Conservation (phyloP, 2,329 filamentous ascomycete species). For the Diaporthe destruens region DNA sequence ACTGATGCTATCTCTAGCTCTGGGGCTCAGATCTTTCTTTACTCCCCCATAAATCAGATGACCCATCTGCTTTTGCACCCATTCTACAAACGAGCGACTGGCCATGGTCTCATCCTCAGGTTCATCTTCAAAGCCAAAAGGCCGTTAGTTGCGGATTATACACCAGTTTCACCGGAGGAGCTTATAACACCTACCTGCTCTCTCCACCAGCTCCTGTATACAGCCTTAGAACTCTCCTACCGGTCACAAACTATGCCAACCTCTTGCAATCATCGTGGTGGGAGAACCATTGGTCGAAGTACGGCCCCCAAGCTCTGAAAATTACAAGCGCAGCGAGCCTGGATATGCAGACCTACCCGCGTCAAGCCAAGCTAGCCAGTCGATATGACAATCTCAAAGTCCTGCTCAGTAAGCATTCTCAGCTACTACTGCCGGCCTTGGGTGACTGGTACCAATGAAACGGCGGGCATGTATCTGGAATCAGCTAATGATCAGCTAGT, state of each 20-base stretch:
- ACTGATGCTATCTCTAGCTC: background rate
- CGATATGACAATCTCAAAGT: background rate
- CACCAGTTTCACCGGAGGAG: background rate
- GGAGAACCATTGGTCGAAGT: background rate
- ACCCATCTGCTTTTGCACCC: background rate
- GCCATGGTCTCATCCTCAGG: conserved; percentile 9
- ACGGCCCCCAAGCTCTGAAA: background rate
- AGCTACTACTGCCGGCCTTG: no score
- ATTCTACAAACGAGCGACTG: background rate
- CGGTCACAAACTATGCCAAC: background rate
- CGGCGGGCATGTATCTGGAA: no score
- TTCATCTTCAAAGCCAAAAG: background rate
- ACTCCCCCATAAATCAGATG: background rate
- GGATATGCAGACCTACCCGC: background rate
- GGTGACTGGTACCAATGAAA: no score
- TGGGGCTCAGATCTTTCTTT: background rate
- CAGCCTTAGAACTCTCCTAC: background rate
- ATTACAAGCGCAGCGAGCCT: background rate
- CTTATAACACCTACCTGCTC: background rate
- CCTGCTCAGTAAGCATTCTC: background rate
- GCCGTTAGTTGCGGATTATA: conserved; percentile 1
- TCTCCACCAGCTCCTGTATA: background rate
- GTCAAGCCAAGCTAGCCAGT: background rate
- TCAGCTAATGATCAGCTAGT: background rate
- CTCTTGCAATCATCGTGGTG: background rate